These are phyloP conservation scores for Colletotrichum sp. DNA, from an alignment of 2,329 filamentous ascomycete genomes.

Conservation along the genomic window DNA sequence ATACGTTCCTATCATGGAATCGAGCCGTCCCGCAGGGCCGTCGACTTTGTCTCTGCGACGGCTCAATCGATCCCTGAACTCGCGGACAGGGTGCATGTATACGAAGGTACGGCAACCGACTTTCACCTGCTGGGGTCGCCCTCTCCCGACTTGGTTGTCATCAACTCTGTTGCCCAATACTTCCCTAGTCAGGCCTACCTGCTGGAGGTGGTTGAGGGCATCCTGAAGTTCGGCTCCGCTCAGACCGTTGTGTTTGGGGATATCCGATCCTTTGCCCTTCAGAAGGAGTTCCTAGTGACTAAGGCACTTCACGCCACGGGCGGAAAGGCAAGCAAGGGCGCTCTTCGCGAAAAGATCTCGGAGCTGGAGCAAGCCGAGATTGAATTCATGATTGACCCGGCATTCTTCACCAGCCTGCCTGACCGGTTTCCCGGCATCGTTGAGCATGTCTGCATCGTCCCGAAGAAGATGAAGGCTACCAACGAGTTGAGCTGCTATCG, in stretches of 20 bases:
- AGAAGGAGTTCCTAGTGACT: conserved; percentile 20
- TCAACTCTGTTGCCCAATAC: conserved; percentile 32
- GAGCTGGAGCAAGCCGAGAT: conserved; percentile 21
- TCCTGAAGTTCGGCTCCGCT: background rate
- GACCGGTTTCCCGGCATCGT: conserved; percentile 18
- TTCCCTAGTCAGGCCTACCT: conserved; percentile 32
- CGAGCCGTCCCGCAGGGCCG: conserved; percentile 28
- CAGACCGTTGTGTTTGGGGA: conserved; percentile 25
- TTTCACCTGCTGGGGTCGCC: background rate
- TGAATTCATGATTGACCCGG: conserved; percentile 29
- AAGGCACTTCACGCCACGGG: background rate
- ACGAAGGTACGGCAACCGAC: conserved; percentile 25
- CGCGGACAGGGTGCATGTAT: conserved; percentile 12
- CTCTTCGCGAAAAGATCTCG: conserved; percentile 3
- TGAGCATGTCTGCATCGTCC: conserved; percentile 31
- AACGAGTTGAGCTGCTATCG: conserved; percentile 34
- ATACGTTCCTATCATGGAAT: conserved; percentile 23
- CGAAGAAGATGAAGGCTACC: conserved; percentile 30
- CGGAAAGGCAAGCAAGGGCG: background rate
- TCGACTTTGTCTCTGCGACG: conserved; percentile 22
- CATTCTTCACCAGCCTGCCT: conserved; percentile 26
- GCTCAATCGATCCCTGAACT: conserved; percentile 17
- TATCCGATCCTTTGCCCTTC: conserved; percentile 22
- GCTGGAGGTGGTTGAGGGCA: conserved; percentile 10
- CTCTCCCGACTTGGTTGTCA: background rate